Base-by-base conservation (phyloP, 2,329 filamentous ascomycete genomes). In the Hysterium pulicare region DNA sequence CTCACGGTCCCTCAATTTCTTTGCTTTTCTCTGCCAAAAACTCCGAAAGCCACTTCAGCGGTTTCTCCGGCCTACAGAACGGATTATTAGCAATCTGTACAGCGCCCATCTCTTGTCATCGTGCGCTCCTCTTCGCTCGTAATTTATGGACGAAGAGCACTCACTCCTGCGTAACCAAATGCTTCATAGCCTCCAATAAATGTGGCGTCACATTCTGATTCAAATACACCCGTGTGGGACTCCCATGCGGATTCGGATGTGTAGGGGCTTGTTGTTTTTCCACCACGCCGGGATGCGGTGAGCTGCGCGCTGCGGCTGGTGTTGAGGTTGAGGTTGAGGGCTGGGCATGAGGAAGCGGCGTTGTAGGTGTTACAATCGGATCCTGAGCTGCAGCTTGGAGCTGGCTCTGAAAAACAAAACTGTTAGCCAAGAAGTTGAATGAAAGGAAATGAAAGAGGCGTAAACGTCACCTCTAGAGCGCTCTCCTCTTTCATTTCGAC, bases 121-220 rank as follows among this genome's bases (percentile, higher is more conserved):
- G n/a, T n/a, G n/a, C n/a, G n/a, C n/a, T n/a, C n/a, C n/a, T n/a
- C n/a, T n/a, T n/a, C n/a, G n/a, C n/a, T n/a, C n/a, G n/a, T n/a
- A n/a, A n/a, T n/a, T n/a, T n/a, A n/a, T n/a, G n/a, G n/a, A n/a
- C n/a, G n/a, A n/a, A n/a, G n/a, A n/a, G n/a, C 31, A 57, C 56
- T 50, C 39, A 64, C 66, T 75, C 72, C 39, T 68, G 58, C n/a
- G 68, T 67, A 15, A 68, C 73, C 35, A 76, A 46, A 56, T 71
- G 69, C 61, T 76, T 76, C 72, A 76, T 75, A 5, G 69, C 73
- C 54, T 76, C 73, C 32, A 76, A 57, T 54, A 76, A 50, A 57
- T 75, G 67, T 41, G 73, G 73, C 33, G 73, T 76, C 24, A 76
- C 64, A 50, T 74, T 61, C 52, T 68, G 62, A 47, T 76, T 76